Base-by-base conservation (phyloP, 208 protist species). In the Trypanosoma mega region DNA sequence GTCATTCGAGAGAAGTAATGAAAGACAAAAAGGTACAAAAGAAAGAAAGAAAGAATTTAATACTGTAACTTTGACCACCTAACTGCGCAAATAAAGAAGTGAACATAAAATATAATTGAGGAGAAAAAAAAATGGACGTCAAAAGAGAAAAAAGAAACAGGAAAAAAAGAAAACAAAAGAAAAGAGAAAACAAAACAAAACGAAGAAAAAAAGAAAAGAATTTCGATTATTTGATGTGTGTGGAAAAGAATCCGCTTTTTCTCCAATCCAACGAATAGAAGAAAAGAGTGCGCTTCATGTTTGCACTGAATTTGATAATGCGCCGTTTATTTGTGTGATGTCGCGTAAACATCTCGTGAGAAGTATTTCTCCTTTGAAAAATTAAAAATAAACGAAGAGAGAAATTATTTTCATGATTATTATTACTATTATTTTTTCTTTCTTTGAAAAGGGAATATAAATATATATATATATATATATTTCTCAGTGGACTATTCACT, bases 391-490 rank as follows among this genome's bases (percentile, higher is more conserved):
- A n/a, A n/a, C n/a, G n/a, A n/a, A n/a, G n/a, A n/a, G n/a, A n/a
- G n/a, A n/a, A n/a, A n/a, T n/a, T n/a, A n/a, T n/a, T n/a, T n/a
- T n/a, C n/a, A n/a, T n/a, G n/a, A n/a, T n/a, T n/a, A n/a, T n/a
- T n/a, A n/a, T n/a, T n/a, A n/a, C n/a, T n/a, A n/a, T n/a, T n/a
- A n/a, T n/a, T n/a, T n/a, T n/a, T n/a, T n/a, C n/a, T n/a, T n/a
- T n/a, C n/a, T n/a, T n/a, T n/a, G 46, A 27, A 52, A 52, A 33
- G 47, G 34, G 11, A 23, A 48, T 6, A 48, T 29, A 48, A 48
- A 20, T 52, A 41, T 21, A 43, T 36, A 52, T 52, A 31, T 52
- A 52, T 52, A 31, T 52, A 52, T 52, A 52, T 52, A 52, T 52
- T 33, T 41, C 34, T 55, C 12, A 43, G 26, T 43, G 30, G 20